phyloP scores from a whole-genome alignment of 331 rosid genomes.

The Spiraea crenata region DNA sequence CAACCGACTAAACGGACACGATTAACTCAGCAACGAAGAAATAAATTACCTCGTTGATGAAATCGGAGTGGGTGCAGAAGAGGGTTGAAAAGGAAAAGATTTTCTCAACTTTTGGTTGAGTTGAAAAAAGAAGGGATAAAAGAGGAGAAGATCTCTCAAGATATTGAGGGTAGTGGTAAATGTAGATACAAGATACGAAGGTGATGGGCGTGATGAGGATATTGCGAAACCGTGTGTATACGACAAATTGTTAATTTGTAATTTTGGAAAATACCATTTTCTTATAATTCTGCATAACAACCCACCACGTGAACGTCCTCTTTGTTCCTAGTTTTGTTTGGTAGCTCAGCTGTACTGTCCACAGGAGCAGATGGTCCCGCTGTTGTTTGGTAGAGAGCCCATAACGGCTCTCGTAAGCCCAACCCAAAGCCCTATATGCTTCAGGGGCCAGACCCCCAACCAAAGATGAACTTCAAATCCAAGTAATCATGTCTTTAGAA shows the following conservation, averaged over 20 bases:
- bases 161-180: background rate
- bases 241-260: background rate
- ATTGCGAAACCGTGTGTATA: conserved; percentile 1
- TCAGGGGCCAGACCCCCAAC: no score
- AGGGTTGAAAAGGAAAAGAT: no score
- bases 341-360: background rate
- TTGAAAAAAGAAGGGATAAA: background rate
- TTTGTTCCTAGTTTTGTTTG: background rate
- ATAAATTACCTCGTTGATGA: background rate
- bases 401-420: no score
- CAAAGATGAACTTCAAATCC: no score
- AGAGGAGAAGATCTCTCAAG: background rate
- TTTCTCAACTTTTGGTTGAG: background rate
- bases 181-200: background rate
- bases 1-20: no score
- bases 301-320: conserved; percentile 38
- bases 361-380: background rate
- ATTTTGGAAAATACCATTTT: background rate
- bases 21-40: background rate
- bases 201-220: conserved; percentile 2
- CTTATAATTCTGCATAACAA: conserved; percentile 8
- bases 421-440: no score
- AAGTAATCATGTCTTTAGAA: no score
- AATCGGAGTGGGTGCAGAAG: no score
- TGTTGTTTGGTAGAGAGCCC: background rate